Base-by-base conservation (phyloP, 495 filamentous ascomycete species). In the Trichoderma orchidacearum region DNA sequence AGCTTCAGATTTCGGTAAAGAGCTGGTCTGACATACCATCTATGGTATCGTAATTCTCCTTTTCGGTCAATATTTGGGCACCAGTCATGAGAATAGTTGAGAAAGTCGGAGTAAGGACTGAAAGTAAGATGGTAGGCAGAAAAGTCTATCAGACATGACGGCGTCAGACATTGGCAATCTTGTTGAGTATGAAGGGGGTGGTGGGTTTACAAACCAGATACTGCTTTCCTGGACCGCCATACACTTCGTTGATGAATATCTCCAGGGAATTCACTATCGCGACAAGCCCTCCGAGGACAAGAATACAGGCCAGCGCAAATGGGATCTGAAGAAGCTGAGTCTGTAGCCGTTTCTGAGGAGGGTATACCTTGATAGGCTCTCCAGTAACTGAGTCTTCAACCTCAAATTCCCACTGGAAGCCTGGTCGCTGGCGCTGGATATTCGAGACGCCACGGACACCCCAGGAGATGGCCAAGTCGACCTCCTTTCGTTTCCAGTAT, bases 401-500 rank as follows among this genome's bases (percentile, higher is more conserved):
- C 61, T 87, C 81, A 51, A 79, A 81, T 61, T 96, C 89, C 53
- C 89, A 83, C 63, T 80, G 71, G 66, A 96, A 98, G 59, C 89
- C 80, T 25, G 84, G 77, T 52, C 91, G 75, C 38, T 84, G 86
- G 11, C 75, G 79, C 62, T 91, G 86, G 54, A 97, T 88, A 31
- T 79, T 81, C 3, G 89, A 90, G 17, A 96, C 89, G 13, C 87
- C 87, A 38, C 87, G 85, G 11, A 95, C 92, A 23, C 90, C 87
- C 93, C 93, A 98, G 45, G 89, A 84, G 31, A 95, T 84, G 21
- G 87, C 87, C 11, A 97, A 74, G 67, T 98, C 94, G 12, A 85
- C 75, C 68, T 98, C 91, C 70, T 95, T 88, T 58, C 87, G 85
- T 72, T 93, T 95, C 93, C 93, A 98, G 66, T 89, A 95, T 69